Percentiles rank a stretch among this genome's conserved stretches.
These are phyloP conservation scores for Sedum album DNA, from an alignment of 164 flowering plant genomes.

Conservation along the genomic window DNA sequence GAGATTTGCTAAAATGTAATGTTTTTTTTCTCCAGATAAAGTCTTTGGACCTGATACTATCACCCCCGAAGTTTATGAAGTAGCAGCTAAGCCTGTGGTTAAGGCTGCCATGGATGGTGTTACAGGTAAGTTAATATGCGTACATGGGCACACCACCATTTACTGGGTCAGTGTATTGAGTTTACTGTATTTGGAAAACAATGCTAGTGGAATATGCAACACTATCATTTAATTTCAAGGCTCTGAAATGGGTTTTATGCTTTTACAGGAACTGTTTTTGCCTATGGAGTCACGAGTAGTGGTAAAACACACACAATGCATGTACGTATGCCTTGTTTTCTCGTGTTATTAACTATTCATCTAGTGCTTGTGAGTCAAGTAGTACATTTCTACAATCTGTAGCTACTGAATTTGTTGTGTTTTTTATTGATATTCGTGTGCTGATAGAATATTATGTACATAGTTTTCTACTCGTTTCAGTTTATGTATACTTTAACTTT, in stretches of 20 bases:
- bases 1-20: neutral
- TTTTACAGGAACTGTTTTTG: conserved; percentile 93
- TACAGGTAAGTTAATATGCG: conserved; percentile 45
- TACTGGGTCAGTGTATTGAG: neutral
- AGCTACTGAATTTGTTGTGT: neutral
- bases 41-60: conserved; percentile 75
- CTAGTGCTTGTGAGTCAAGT: neutral
- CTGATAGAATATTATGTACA: neutral
- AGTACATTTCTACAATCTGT: neutral
- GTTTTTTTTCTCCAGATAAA: conserved; percentile 37
- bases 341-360: neutral
- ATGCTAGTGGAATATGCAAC: neutral
- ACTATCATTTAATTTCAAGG: neutral
- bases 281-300: conserved; percentile 99
- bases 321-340: conserved; percentile 41
- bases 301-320: conserved; percentile 99
- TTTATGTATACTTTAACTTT: no score
- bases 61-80: conserved; percentile 76
- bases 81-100: conserved; percentile 91
- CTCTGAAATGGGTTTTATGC: neutral
- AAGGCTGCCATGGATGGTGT: conserved; percentile 98
- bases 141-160: neutral
- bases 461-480: neutral
- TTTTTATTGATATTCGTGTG: neutral
- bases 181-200: neutral